Conservation (phyloP, 2,329 filamentous ascomycete genomes). For the Penicillium sp. region DNA sequence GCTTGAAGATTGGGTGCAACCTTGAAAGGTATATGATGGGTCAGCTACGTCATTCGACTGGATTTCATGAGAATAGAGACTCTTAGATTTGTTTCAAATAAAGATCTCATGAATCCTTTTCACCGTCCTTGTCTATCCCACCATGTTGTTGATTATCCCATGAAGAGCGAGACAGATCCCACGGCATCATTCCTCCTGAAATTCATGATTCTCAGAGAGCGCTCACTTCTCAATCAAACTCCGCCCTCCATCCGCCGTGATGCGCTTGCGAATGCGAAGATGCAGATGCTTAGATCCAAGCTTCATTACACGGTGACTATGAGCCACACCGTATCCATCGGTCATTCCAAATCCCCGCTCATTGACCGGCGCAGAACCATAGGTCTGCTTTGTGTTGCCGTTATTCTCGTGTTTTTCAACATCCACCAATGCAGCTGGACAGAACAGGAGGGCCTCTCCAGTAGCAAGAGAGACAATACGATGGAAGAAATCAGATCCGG, state of each 20-base stretch:
- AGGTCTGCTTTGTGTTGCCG: too few relatives aligned
- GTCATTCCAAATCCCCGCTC: neutral
- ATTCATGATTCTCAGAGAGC: neutral
- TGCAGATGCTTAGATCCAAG: constrained; percentile 32
- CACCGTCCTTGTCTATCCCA: too few relatives aligned
- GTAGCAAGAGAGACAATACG: constrained; percentile 50
- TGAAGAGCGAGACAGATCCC: too few relatives aligned
- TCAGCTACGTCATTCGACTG: too few relatives aligned
- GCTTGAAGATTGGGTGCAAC: too few relatives aligned
- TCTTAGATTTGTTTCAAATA: too few relatives aligned
- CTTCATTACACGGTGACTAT: neutral
- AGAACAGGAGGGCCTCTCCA: constrained; percentile 52
- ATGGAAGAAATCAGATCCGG: constrained; percentile 38
- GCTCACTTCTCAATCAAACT: neutral
- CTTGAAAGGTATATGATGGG: too few relatives aligned
- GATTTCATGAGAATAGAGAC: too few relatives aligned
- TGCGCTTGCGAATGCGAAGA: constrained; percentile 40
- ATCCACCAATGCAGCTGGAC: constrained; percentile 46
- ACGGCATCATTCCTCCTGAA: neutral
- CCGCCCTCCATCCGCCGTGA: constrained; percentile 28
- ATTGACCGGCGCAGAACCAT: neutral
- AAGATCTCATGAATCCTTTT: too few relatives aligned
- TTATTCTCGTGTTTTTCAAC: constrained; percentile 5
- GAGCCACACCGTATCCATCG: too few relatives aligned
- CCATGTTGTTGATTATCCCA: too few relatives aligned